phyloP scores from a whole-genome alignment of 129 eudicot genomes.

The Tagetes erecta region DNA sequence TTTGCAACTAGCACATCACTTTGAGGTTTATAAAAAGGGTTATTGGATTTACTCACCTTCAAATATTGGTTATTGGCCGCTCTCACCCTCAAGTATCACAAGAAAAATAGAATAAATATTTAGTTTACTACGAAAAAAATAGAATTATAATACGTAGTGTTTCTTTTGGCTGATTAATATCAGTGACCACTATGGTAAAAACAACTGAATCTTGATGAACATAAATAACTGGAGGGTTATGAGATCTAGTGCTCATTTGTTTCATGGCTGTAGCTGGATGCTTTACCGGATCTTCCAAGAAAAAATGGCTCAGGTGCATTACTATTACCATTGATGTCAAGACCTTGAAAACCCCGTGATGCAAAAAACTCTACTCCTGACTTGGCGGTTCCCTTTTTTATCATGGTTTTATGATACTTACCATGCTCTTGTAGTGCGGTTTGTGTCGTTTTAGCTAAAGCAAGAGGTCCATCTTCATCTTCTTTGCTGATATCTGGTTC shows the following conservation, averaged over 20 bases:
- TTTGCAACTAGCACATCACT: no score
- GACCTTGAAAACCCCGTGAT: slow-evolving; percentile 74
- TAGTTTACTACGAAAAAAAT: slow-evolving; percentile 6
- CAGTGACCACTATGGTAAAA: background rate
- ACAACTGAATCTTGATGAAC: background rate
- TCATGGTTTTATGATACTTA: slow-evolving; percentile 39
- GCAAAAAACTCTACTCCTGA: slow-evolving; percentile 81
- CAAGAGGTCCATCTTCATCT: slow-evolving; percentile 52
- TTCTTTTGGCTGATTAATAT: slow-evolving; percentile 18
- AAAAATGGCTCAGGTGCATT: slow-evolving; percentile 58
- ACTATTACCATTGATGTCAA: slow-evolving; percentile 54
- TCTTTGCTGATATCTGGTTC: slow-evolving; percentile 44
- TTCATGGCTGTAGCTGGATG: slow-evolving; percentile 79
- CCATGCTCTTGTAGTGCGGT: slow-evolving; percentile 65
- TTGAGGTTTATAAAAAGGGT: no score
- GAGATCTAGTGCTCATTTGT: slow-evolving; percentile 26
- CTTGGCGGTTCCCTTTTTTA: slow-evolving; percentile 53
- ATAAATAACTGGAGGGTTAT: background rate
- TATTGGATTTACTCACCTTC: no score
- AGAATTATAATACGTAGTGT: slow-evolving; percentile 11
- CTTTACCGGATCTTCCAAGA: slow-evolving; percentile 81
- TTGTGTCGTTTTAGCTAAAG: slow-evolving; percentile 52
- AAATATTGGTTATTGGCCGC: no score
- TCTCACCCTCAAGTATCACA: no score
- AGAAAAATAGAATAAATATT: no score